Evolutionary conservation across 108 stramenopile species (phyloP).

Genomic region (Skeletonema tropicum): DNA sequence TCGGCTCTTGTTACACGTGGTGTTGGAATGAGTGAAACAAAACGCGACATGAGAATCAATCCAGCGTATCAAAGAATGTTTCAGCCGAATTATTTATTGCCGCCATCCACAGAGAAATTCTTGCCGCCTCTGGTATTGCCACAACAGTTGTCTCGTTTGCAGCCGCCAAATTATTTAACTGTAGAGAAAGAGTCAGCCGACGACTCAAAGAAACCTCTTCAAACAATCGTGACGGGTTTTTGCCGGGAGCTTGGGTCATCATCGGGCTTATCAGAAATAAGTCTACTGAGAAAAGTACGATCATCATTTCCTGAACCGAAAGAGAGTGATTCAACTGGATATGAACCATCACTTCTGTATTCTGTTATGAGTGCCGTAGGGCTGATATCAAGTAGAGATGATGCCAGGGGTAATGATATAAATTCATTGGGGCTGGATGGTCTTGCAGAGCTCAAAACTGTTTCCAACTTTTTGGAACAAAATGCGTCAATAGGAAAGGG

Average conservation of each 20-base stretch:
- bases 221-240: conserved; percentile 19
- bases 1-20: conserved; percentile 67
- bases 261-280: conserved; percentile 36
- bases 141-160: conserved; percentile 20
- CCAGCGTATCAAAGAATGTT: conserved; percentile 45
- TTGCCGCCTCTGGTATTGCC: conserved; percentile 26
- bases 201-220: conserved; percentile 13
- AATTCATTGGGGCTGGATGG: conserved; percentile 16
- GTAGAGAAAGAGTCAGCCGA: background rate
- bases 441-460: conserved; percentile 17
- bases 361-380: conserved; percentile 72
- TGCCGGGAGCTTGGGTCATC: conserved; percentile 3
- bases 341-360: conserved; percentile 73
- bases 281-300: conserved; percentile 52
- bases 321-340: conserved; percentile 12
- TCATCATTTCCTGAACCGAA: conserved; percentile 27
- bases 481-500: conserved; percentile 4
- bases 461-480: conserved; percentile 19
- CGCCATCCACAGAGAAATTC: conserved; percentile 8
- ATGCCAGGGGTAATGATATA: conserved; percentile 7
- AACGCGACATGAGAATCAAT: conserved; percentile 36
- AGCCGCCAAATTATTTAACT: conserved; percentile 6
- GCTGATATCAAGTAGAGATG: conserved; percentile 40
- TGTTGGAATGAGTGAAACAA: conserved; percentile 49
- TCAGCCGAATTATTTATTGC: conserved; percentile 19